Evolutionary conservation across 768 basidiomycete genomes (phyloP), one percentile per base, ranked within the genome.

Genomic region (Termitomyces sp.): DNA sequence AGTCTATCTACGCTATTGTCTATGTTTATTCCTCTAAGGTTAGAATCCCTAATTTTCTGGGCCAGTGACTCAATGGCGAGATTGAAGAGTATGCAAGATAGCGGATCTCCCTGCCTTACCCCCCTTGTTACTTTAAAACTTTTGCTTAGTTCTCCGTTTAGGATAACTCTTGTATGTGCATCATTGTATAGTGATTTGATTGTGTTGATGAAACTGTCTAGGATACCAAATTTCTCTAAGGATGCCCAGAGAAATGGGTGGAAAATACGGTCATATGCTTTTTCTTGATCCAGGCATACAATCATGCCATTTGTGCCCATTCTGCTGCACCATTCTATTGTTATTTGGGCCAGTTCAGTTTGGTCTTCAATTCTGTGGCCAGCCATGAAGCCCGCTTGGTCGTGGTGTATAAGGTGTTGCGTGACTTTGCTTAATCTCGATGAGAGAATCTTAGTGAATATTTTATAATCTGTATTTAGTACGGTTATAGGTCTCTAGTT

Each of bases 321-420:
- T 5, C 14, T 44, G 14, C 55, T 44, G 6, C 36, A 40, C 47
- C 35, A 48, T 3, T 24, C n/a, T 2, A 55, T 20, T 20, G 20
- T 4, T 5, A 10, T 20, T 3, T 43, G 41, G 2, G 20, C 20
- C 1, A 43, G 41, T 8, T 43, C 20, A 1, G 20, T 43, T 3
- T 43, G n/a, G 20, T 43, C 41, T 20, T 43, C 3, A 0, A 43
- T 43, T 10, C 41, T 43, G 0, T 11, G 3, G 0, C 41, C 41
- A 1, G 2, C 10, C 20, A 62, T 55, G 30, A 62, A 62, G 2
- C 61, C 55, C 0, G 58, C 61, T 40, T 62, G 55, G 35, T 53
- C 32, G 0, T 1, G 46, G 28, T 60, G 52, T 7, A 60, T 56
- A 1, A 60, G 3, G 10, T 16, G 0, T 0, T 16, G 41, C 0